Percentiles rank a stretch among this genome's conserved stretches.
Conservation (phyloP, 345 rosid genomes). For the Salix purpurea region DNA sequence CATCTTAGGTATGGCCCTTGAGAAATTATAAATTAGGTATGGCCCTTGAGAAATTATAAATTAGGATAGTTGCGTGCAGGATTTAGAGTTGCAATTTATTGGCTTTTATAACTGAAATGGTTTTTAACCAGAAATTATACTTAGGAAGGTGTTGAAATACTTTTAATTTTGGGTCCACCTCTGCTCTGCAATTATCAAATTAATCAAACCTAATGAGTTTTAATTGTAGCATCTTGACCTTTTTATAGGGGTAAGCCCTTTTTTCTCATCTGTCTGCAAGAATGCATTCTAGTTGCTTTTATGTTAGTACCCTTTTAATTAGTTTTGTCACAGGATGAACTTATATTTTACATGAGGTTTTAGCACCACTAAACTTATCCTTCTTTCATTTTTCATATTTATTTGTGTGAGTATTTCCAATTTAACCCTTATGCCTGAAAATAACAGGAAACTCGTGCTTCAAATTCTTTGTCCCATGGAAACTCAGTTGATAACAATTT, state of each 20-base stretch:
- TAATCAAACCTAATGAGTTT: not conserved
- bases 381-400: not conserved
- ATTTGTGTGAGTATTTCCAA: not conserved
- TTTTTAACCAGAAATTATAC: not conserved
- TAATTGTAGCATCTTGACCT: slow-evolving; percentile 5
- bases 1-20: not conserved
- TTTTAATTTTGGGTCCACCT: not conserved
- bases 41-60: too few relatives aligned
- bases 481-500: slow-evolving; percentile 39
- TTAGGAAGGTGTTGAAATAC: not conserved
- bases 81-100: not conserved
- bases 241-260: not conserved
- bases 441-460: slow-evolving; percentile 47
- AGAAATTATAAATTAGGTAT: not conserved
- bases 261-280: not conserved
- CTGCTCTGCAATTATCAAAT: not conserved
- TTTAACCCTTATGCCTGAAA: not conserved
- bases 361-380: not conserved
- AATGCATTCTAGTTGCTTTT: not conserved
- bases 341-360: not conserved
- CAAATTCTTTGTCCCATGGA: slow-evolving; percentile 35
- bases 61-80: not conserved
- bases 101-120: not conserved
- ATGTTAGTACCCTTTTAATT: not conserved
- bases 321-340: slow-evolving; percentile 7